Base-by-base conservation (phyloP, 2,329 filamentous ascomycete genomes). In the Talaromyces piceae region DNA sequence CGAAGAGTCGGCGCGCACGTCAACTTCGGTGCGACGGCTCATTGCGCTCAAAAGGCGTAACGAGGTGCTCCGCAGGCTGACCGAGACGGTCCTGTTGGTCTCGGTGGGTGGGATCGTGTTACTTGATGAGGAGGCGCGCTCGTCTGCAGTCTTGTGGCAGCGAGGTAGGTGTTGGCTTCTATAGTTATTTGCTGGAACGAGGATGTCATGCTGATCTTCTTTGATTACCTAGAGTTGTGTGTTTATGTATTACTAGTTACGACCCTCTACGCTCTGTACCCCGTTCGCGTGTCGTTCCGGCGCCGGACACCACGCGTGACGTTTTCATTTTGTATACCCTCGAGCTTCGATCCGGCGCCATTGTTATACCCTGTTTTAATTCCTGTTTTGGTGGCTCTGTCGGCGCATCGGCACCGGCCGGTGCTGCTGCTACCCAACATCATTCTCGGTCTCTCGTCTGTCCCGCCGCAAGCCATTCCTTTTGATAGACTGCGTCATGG, bases 261-360 rank as follows among this genome's bases (percentile, higher is more conserved):
- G 28, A 56, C 57, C 9, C 58, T 72, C 25, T 72, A 70, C 54
- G 60, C 60, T 43, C 51, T 62, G 37, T 87, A 88, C 58, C 84
- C 84, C 2, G 50, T 85, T 33, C 74, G 83, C 51, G 67, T 85
- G n/a, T 61, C 58, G 33, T 50, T 55, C 20, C 61, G 57, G 26
- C 60, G 62, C 54, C 63, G 60, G 47, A 58, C 58, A 49, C 56
- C 63, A 30, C 66, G 64, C 28, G 59, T 67, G 47, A 59, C 69
- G 46, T 70, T 64, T 57, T 73, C 75, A 45, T 79, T 83, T 60
- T 76, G 77, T 37, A 73, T 95, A 31, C 89, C 90, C 0, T 73
- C 82, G 3, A 77, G 80, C n/a, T 95, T 96, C 68, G 91, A 97
- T 63, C 91, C 90, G 2, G 91, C 91, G 5, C 88, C 91, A 9